A percentile compares a stretch with the other conserved stretches of the same genome.
These are phyloP conservation scores for Cajanus cajan DNA, from an alignment of 306 rosid genomes.

Conservation along the genomic window DNA sequence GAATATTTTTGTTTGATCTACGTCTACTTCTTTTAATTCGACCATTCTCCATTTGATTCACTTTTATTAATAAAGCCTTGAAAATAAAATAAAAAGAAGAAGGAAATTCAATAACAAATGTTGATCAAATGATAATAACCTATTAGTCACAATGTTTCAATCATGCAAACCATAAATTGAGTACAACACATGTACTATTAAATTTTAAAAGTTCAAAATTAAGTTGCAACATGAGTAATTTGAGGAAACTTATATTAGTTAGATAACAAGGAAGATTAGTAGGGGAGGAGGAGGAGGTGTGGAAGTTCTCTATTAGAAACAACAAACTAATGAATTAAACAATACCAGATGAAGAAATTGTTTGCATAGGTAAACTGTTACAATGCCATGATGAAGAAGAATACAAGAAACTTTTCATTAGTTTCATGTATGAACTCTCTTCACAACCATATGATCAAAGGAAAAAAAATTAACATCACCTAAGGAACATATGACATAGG, in stretches of 20 bases:
- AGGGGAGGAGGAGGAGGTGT: background rate
- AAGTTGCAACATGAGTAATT: background rate
- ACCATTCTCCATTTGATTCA: background rate
- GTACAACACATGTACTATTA: background rate
- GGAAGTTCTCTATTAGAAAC: background rate
- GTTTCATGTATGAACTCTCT: background rate
- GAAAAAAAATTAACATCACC: background rate
- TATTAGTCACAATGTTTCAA: background rate
- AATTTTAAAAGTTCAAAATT: background rate
- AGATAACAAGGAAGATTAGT: background rate
- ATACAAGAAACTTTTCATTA: background rate
- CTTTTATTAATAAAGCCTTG: background rate
- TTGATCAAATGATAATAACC: background rate
- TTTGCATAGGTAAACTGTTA: background rate
- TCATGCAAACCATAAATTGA: background rate
- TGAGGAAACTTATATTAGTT: background rate
- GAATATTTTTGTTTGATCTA: background rate
- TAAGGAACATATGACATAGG: background rate
- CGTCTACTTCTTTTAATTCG: background rate
- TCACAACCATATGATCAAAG: background rate
- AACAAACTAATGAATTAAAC: background rate
- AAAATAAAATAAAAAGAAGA: background rate
- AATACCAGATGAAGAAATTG: background rate
- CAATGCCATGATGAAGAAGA: background rate
- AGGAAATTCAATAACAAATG: background rate